Conservation (phyloP, 352 stramenopile genomes). For the Aphanomyces astaci region DNA sequence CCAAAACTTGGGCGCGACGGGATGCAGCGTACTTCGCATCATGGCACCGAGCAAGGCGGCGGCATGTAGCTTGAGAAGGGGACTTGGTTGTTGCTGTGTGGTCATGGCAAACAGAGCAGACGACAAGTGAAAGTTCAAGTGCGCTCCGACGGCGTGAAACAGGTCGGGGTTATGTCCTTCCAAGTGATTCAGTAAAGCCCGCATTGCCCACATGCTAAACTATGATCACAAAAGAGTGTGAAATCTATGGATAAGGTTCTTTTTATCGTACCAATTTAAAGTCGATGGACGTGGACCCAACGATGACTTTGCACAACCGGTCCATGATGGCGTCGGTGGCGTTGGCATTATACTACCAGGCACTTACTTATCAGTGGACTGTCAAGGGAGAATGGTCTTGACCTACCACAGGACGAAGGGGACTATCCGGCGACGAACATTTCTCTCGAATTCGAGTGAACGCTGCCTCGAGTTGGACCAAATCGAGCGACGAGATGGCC, state of each 20-base stretch:
- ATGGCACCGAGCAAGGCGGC: not conserved
- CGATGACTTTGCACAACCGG: conserved; percentile 2
- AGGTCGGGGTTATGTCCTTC: not conserved
- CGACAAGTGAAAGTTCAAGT: conserved; percentile 8
- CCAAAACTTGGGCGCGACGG: not conserved
- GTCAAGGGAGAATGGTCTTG: not conserved
- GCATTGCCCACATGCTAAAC: conserved; percentile 10
- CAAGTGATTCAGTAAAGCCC: not conserved
- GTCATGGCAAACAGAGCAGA: not conserved
- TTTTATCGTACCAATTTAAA: not conserved
- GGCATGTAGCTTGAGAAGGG: not conserved
- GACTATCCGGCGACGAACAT: not conserved
- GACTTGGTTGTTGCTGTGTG: not conserved
- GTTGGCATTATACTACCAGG: not conserved
- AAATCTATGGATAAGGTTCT: not conserved
- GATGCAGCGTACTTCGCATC: not conserved
- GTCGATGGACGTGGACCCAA: not conserved
- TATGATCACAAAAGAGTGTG: not conserved
- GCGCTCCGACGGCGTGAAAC: not conserved
- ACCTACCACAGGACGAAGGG: not conserved
- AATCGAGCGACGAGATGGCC: not conserved
- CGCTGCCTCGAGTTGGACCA: conserved; percentile 3
- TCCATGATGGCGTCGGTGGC: not conserved
- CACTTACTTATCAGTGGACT: not conserved
- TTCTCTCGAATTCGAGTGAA: not conserved